These are phyloP conservation scores for Trametopsis cervina DNA, from an alignment of 768 basidiomycete species.

Conservation along the genomic window DNA sequence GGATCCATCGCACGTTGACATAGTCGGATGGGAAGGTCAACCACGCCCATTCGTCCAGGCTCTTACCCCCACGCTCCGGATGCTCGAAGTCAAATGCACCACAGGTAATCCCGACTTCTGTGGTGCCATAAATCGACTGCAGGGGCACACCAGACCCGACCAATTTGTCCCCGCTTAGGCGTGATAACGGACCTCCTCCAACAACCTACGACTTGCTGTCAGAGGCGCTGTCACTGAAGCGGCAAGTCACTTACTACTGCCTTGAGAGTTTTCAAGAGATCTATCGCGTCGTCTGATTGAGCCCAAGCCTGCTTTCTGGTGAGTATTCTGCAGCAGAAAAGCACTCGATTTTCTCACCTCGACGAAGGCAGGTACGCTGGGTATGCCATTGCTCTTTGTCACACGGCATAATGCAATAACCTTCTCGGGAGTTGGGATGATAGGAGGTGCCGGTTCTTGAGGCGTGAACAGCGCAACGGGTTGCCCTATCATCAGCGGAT, in stretches of 20 bases:
- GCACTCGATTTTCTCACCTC: constrained; percentile 3
- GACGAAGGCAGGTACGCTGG: constrained; percentile 10
- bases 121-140: constrained; percentile 12
- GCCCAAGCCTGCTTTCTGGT: constrained; percentile 17
- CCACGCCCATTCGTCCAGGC: constrained; percentile 10
- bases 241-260: constrained; percentile 6
- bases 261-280: constrained; percentile 10
- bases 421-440: constrained; percentile 10
- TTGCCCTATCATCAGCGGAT: constrained; percentile 14
- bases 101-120: constrained; percentile 10
- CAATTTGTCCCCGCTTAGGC: constrained; percentile 13
- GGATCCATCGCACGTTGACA: constrained; percentile 7
- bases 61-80: constrained; percentile 1
- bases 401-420: background rate
- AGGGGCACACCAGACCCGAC: constrained; percentile 12
- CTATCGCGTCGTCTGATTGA: constrained; percentile 11
- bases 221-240: no score
- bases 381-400: constrained; percentile 3
- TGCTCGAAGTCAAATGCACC: constrained; percentile 1
- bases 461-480: constrained; percentile 8
- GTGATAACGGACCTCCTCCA: constrained; percentile 15
- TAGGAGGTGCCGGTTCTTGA: constrained; percentile 2
- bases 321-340: no score
- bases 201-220: constrained; percentile 13
- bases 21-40: background rate